Evolutionary conservation across 1,139 yeast genomes (phyloP), one percentile per base, ranked within the genome.

Genomic region (Hansenula lynferdii): DNA sequence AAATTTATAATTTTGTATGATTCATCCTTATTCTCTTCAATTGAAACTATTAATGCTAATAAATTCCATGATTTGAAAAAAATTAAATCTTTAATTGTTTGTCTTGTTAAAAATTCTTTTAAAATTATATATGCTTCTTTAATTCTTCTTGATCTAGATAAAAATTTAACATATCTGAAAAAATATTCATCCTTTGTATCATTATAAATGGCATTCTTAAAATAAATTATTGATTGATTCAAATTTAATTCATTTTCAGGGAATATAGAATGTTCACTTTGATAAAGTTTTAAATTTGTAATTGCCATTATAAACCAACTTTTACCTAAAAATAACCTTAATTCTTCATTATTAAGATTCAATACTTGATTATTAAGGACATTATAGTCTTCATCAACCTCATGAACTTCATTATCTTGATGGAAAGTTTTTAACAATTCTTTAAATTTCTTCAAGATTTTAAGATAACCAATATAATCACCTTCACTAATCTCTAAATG

Each of bases 11-110:
- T 67, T 36, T 66, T 62, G 36, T 67, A 57, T 1, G 80, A 65
- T 17, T 64, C 64, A 26, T 64, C 68, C 31, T 64, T 67, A 41
- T 76, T 74, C 36, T 76, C 78, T 33, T 68, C 67, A 1, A 76
- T 68, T 0, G 83, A 72, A 35, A 75, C 65, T 22, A 77, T 58
- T 40, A 78, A 61, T 0, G 75, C 69, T 24, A 77, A 57, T 36
- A 77, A 51, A 48, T 77, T 78, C 70, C 81, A 69, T 29, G 73
- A 66, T 41, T 67, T 66, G 38, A 72, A 57, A 46, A 67, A 65
- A 12, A 61, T 60, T 1, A 73, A 69, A 31, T 69, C 61, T 11
- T 57, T 46, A 10, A 54, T 54, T 2, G 65, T 41, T 2, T 49
- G 52, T 6, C 50, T 36, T 42, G 42, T 42, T 15, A 53, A 34